Evolutionary conservation across 164 flowering plant genomes (phyloP), one percentile per base, ranked within the genome.

Genomic region (Umbilicus rupestris): DNA sequence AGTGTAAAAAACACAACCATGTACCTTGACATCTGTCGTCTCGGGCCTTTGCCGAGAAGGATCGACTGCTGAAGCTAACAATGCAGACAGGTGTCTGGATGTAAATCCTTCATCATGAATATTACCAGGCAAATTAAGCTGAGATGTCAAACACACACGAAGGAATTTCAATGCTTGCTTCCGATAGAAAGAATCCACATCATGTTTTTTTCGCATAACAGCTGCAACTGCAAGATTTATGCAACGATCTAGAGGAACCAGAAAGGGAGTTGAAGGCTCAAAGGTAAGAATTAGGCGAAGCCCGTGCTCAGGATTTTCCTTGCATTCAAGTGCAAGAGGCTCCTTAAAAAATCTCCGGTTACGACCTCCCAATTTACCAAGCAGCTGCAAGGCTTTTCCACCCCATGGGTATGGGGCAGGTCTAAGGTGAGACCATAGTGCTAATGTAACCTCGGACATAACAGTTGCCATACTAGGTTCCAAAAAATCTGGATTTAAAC

Each of bases 281-380:
- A 94, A 94, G 57, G 97, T 94, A 68, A 94, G 90, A 76, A 94
- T 85, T 69, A 89, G 69, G 17, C 99, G 96, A 30, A 94, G 86
- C 17, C 99, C 99, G 78, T 94, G 97, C 81, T 94, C 99, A 33
- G 97, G 99, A 71, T 91, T 94, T 69, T 94, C 99, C 75, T 92
- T 94, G 88, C 96, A 94, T 68, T 94, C 99, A 39, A 94, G 89
- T 24, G 88, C 89, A 70, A 94, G 90, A 50, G 99, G 99, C 74
- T 94, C 97, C 71, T 91, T 94, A 39, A 94, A 87, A 71, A 91
- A 92, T 35, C 97, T 85, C 72, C 99, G 84, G 68, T 89, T 94
- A 37, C 99, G 96, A 62, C 97, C 99, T 76, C 99, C 99, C 68
- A 94, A 75, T 75, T 94, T 94, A 46, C 99, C 99, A 72, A 94